Evolutionary conservation across 148 eudicot genomes (phyloP), one percentile per base, ranked within the genome.

Genomic region (Hydrangea macrophylla): DNA sequence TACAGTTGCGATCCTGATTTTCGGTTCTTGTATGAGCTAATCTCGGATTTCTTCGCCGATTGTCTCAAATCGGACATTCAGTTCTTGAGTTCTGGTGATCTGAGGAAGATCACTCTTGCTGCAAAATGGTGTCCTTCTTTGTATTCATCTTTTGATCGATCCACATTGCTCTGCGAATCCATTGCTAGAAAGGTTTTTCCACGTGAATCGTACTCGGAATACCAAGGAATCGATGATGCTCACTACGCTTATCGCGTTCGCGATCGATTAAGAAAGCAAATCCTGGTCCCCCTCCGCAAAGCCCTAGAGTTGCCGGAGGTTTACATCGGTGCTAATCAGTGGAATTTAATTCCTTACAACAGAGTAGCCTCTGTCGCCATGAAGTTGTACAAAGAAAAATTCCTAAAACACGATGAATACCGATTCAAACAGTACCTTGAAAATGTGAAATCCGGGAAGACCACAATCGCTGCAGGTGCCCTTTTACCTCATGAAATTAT

Each of bases 51-150:
- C 32, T 76, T 76, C 59, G 75, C 75, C 15, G 75, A 60, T 2
- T 17, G 44, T 31, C 31, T 76, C 13, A 76, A 65, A 65, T 35
- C 45, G 0, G 79, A 76, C 33, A 26, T 76, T 2, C 35, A 45
- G 11, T 57, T n/a, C 7, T 58, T 70, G 25, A 69, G 70, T 23
- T 76, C 79, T 20, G 75, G 67, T 2, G 9, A 37, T 9, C 8
- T 5, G 15, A 70, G 24, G 51, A 44, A 64, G 25, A 71, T 76
- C 12, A 66, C 75, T 33, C 67, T 76, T 20, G 79, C 79, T 5
- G 71, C 79, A 0, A 76, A 76, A 42, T 76, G 79, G 75, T 76
- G 79, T 22, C 79, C 79, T 0, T 76, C 79, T 28, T 60, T 76
- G 17, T 71, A 76, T 28, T 76, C 79, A 1, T 65, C 67, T 0